Conservation (phyloP, 768 basidiomycete species). For the Lepiota subincarnata region DNA sequence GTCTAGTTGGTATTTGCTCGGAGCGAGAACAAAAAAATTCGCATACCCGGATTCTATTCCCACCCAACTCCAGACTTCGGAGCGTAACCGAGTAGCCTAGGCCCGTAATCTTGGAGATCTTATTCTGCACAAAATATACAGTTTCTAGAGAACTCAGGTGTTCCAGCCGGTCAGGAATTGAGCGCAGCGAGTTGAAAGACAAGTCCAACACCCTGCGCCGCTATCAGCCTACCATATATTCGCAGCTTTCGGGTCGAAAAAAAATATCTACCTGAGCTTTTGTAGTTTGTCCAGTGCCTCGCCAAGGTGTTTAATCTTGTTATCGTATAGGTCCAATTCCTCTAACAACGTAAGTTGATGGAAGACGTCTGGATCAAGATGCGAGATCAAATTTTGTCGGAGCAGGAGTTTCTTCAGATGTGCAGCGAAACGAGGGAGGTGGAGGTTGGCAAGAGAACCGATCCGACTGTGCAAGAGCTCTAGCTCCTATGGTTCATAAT, state of each 20-base stretch:
- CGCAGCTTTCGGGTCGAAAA: background rate
- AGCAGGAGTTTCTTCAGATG: slow-evolving; percentile 75
- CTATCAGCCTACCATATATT: slow-evolving; percentile 3
- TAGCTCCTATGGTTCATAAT: slow-evolving; percentile 55
- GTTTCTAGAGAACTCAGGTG: slow-evolving; percentile 62
- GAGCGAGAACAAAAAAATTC: background rate
- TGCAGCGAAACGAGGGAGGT: slow-evolving; percentile 65
- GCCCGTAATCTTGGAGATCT: slow-evolving; percentile 75
- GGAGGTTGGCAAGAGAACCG: slow-evolving; percentile 60
- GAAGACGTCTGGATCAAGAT: slow-evolving; percentile 72
- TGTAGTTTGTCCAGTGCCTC: slow-evolving; percentile 56
- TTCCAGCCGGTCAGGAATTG: slow-evolving; percentile 59
- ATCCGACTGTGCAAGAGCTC: slow-evolving; percentile 82
- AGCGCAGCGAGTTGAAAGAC: slow-evolving; percentile 88
- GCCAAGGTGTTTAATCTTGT: slow-evolving; percentile 76
- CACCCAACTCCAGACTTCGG: slow-evolving; percentile 87
- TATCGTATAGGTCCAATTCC: slow-evolving; percentile 95
- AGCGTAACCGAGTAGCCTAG: slow-evolving; percentile 54
- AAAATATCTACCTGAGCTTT: slow-evolving; percentile 59
- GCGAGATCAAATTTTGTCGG: slow-evolving; percentile 78
- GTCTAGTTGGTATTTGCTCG: slow-evolving; percentile 3
- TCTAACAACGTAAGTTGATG: slow-evolving; percentile 62
- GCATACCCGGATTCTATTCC: slow-evolving; percentile 85
- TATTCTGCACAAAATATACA: slow-evolving; percentile 95
- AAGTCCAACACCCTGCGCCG: slow-evolving; percentile 72